These are phyloP conservation scores for Lachancea sp. DNA, from an alignment of 805 yeast genomes.

Conservation along the genomic window DNA sequence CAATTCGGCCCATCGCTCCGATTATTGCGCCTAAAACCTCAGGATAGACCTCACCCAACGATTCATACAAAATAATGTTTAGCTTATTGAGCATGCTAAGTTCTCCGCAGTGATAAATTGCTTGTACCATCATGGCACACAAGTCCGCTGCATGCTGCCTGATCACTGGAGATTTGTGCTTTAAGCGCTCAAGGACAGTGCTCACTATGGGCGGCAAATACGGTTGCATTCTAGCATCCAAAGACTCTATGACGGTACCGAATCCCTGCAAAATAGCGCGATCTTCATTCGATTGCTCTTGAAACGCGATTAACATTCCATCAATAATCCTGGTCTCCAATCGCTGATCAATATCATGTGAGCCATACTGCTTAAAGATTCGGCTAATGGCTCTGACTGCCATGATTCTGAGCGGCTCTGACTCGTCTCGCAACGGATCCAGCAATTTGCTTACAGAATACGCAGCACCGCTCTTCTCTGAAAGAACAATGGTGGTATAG, in stretches of 20 bases:
- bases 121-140: conserved; percentile 58
- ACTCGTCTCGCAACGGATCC: conserved; percentile 64
- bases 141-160: conserved; percentile 84
- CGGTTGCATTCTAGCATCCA: conserved; percentile 61
- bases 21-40: conserved; percentile 85
- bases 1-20: conserved; percentile 59
- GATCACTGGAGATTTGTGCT: conserved; percentile 61
- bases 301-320: conserved; percentile 73
- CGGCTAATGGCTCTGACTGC: conserved; percentile 62
- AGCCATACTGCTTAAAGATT: conserved; percentile 45
- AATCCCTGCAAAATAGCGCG: conserved; percentile 53
- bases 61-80: conserved; percentile 75
- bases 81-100: conserved; percentile 57
- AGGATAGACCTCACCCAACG: conserved; percentile 90
- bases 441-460: conserved; percentile 53
- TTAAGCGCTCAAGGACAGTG: conserved; percentile 63
- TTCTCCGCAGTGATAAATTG: conserved; percentile 58
- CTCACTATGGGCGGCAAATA: conserved; percentile 68
- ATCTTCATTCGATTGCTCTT: conserved; percentile 63
- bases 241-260: conserved; percentile 52
- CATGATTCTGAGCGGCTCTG: conserved; percentile 75
- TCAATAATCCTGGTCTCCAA: conserved; percentile 67
- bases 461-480: conserved; percentile 61
- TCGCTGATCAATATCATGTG: conserved; percentile 55
- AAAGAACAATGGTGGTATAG: conserved; percentile 62